These are phyloP conservation scores for Colletotrichum tanaceti DNA, from an alignment of 2,329 filamentous ascomycete genomes.

Conservation along the genomic window DNA sequence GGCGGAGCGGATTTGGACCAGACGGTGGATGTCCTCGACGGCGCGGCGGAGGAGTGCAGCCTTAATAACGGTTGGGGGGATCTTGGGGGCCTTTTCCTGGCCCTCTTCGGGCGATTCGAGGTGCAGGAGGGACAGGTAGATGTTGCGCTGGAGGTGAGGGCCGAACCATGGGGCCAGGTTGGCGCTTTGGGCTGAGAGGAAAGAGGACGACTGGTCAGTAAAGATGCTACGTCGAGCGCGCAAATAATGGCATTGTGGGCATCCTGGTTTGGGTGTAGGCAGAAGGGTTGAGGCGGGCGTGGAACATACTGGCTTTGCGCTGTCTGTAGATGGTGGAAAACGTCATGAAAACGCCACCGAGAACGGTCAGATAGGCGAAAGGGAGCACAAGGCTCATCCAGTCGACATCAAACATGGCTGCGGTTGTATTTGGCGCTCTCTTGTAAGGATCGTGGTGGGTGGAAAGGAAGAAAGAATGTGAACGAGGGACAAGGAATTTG, in stretches of 20 bases:
- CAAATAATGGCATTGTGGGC: not conserved
- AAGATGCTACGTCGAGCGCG: not conserved
- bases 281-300: constrained; percentile 2
- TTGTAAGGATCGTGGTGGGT: constrained; percentile 36
- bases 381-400: constrained; percentile 89
- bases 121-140: constrained; percentile 93
- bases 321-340: constrained; percentile 95
- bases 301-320: constrained; percentile 77
- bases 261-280: not conserved
- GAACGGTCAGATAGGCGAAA: constrained; percentile 87
- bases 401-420: constrained; percentile 65
- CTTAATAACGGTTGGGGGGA: constrained; percentile 87
- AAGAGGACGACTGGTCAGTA: constrained; percentile 38
- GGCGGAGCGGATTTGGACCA: constrained; percentile 87
- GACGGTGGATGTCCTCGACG: constrained; percentile 90
- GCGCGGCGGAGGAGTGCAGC: constrained; percentile 90
- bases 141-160: constrained; percentile 88
- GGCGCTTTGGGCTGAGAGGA: constrained; percentile 74
- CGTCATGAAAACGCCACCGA: constrained; percentile 87
- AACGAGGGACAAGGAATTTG: constrained; percentile 38
- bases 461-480: constrained; percentile 9
- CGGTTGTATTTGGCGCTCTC: constrained; percentile 22
- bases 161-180: constrained; percentile 96
- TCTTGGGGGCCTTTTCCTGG: constrained; percentile 73
- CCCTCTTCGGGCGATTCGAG: constrained; percentile 71